A percentile compares a stretch with the other conserved stretches of the same genome.
Evolutionary conservation across 495 filamentous ascomycete species (phyloP).

Genomic region (Neurospora sp.): DNA sequence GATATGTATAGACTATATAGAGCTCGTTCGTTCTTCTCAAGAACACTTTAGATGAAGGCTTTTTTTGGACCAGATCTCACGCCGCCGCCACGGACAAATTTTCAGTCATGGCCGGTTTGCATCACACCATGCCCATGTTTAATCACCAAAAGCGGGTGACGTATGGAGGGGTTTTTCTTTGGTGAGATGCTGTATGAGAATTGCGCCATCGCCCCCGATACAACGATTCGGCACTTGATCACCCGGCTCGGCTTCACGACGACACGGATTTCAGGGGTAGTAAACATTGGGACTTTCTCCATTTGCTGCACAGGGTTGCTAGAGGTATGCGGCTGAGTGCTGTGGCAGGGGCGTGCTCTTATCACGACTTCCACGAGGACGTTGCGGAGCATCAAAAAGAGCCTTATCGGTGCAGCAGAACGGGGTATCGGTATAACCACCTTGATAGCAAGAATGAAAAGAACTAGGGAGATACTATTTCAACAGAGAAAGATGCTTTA

Average conservation of each 20-base stretch:
- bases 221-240: neutral
- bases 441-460: neutral
- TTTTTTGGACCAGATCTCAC: neutral
- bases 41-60: neutral
- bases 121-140: neutral
- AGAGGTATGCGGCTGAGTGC: neutral
- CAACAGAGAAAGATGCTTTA: no score
- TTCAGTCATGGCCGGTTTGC: neutral
- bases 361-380: neutral
- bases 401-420: neutral
- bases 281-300: neutral
- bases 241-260: neutral
- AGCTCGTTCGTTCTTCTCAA: neutral
- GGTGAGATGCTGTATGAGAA: neutral
- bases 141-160: neutral
- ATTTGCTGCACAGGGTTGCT: neutral
- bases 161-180: neutral
- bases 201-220: constrained; percentile 4
- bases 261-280: neutral
- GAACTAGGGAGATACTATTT: neutral
- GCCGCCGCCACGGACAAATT: neutral
- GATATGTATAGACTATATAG: neutral
- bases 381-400: neutral
- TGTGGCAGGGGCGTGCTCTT: neutral
- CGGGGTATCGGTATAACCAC: neutral